Evolutionary conservation across 2,329 filamentous ascomycete genomes (phyloP).

Genomic region (Colletotrichum plurivorum): DNA sequence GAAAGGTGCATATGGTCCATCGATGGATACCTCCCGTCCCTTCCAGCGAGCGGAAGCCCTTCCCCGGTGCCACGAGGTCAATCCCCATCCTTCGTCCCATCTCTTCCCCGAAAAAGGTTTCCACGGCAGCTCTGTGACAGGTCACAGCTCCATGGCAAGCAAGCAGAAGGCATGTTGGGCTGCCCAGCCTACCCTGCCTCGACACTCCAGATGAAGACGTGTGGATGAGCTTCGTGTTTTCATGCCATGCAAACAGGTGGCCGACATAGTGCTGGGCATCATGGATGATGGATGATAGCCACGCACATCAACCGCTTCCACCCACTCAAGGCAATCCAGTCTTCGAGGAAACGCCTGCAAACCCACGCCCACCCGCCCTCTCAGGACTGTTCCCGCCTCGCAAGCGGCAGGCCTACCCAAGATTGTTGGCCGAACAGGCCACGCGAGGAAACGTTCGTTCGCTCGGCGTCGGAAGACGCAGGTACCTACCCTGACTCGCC

Average conservation of each 20-base stretch:
- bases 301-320: not conserved
- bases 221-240: not conserved
- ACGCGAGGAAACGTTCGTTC: constrained; percentile 30
- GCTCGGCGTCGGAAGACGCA: constrained; percentile 9
- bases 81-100: constrained; percentile 36
- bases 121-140: constrained; percentile 27
- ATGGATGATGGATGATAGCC: constrained; percentile 18
- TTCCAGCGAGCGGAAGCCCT: constrained; percentile 33
- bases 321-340: not conserved
- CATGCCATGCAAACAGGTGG: not conserved
- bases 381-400: not conserved
- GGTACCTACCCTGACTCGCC: constrained; percentile 33
- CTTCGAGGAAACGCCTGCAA: not conserved
- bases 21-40: not conserved
- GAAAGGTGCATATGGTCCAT: not conserved
- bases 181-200: not conserved
- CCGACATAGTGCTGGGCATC: not conserved
- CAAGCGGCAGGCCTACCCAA: constrained; percentile 9
- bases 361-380: not conserved
- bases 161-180: constrained; percentile 12
- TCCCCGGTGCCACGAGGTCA: constrained; percentile 40
- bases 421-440: constrained; percentile 13
- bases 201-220: constrained; percentile 7
- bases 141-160: constrained; percentile 16
- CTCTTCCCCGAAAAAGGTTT: constrained; percentile 21